Evolutionary conservation across 495 filamentous ascomycete species (phyloP), one percentile per base, ranked within the genome.

Genomic region (Xylaria sp.): DNA sequence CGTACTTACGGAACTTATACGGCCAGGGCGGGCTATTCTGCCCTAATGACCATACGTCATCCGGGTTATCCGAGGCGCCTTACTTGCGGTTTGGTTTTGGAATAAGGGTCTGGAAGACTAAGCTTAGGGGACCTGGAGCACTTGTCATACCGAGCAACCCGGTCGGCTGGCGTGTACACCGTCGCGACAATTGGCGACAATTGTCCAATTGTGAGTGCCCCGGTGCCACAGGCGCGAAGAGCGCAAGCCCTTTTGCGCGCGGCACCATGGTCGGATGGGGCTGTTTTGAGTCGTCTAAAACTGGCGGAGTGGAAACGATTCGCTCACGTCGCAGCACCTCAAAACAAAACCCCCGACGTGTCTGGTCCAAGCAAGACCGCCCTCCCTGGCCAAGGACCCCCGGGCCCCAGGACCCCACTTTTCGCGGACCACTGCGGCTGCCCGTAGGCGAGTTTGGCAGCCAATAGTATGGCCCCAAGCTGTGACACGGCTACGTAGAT

Each of bases 171-270:
- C 40, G 61, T 29, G 26, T 31, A 40, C 37, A 24, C 40, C 26
- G 37, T 33, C 26, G 37, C 57, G 57, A 59, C 31, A 59, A 59
- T 59, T 59, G 50, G 33, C 64, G 48, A 43, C 6, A 53, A 61
- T 48, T 53, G 57, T 57, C 55, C 44, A 33, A 63, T 61, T 9
- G 68, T 55, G 31, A 11, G n/a, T n/a, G n/a, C 57, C 19, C 57
- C 37, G 17, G 29, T 19, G n/a, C 7, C 2, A 14, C 2, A 0
- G 24, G 46, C 11, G 29, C 17, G 19, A 24, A 48, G 12, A 26
- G 19, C n/a, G 21, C n/a, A n/a, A n/a, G n/a, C n/a, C 19, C 57
- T 4, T 37, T 63, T 63, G 68, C 68, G 68, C 68, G 68, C 68
- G 68, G 58, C 58, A 53, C 58, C 46, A 41, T 46, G 15, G 24